These are phyloP conservation scores for Aspergillus spinulosporus DNA, from an alignment of 2,329 filamentous ascomycete genomes.

Conservation along the genomic window DNA sequence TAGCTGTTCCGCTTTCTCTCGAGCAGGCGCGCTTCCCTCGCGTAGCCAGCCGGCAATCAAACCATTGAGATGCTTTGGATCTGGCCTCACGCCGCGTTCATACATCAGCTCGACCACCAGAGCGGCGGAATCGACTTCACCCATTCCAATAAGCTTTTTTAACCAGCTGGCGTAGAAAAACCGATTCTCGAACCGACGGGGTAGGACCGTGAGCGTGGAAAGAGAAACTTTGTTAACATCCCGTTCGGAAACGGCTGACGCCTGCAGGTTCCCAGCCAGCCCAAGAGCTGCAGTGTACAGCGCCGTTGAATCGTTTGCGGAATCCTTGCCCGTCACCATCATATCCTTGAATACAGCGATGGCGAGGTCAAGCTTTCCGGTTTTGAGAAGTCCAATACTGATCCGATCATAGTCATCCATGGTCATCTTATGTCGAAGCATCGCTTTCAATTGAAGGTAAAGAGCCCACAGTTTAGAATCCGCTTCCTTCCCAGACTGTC, in stretches of 20 bases:
- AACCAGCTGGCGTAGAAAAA: slow-evolving; percentile 90
- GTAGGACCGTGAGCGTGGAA: slow-evolving; percentile 53
- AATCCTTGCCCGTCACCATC: slow-evolving; percentile 65
- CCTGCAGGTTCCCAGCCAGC: slow-evolving; percentile 43
- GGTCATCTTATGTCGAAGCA: slow-evolving; percentile 61
- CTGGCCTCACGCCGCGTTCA: slow-evolving; percentile 64
- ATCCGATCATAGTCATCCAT: slow-evolving; percentile 76
- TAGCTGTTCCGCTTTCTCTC: slow-evolving; percentile 64
- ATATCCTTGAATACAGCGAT: slow-evolving; percentile 83
- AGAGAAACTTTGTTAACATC: slow-evolving; percentile 52
- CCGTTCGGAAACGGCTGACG: slow-evolving; percentile 42
- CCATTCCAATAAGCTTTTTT: slow-evolving; percentile 74
- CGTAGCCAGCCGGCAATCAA: slow-evolving; percentile 77
- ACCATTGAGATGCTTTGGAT: slow-evolving; percentile 76
- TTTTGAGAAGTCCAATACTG: slow-evolving; percentile 68
- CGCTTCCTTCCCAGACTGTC: slow-evolving; percentile 50
- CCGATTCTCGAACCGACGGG: slow-evolving; percentile 62
- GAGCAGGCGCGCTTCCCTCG: slow-evolving; percentile 55
- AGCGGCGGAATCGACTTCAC: slow-evolving; percentile 68
- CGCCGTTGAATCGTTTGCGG: slow-evolving; percentile 45
- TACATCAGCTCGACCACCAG: slow-evolving; percentile 76
- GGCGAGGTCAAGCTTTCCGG: slow-evolving; percentile 65
- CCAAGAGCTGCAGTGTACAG: slow-evolving; percentile 46
- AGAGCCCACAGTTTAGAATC: slow-evolving; percentile 64
- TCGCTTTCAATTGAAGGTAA: slow-evolving; percentile 65